Evolutionary conservation across 768 basidiomycete species (phyloP), one percentile per base, ranked within the genome.

Genomic region (Tylopilus rubrobrunneus): DNA sequence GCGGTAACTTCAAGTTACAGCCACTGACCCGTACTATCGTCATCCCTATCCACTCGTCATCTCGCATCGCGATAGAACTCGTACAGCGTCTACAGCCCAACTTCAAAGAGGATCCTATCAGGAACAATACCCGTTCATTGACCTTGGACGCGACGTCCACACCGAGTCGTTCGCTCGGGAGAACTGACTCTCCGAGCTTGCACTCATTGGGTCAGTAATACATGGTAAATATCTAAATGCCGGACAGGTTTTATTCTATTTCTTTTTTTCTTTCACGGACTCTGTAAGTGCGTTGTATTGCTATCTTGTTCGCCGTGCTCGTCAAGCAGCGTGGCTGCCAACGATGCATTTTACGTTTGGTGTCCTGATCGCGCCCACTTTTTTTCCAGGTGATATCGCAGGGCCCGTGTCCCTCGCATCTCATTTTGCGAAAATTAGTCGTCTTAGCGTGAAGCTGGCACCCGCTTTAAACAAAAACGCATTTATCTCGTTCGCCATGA

Each of bases 291-390:
- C 39, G 14, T 36, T 45, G 39, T 45, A 31, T 15, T 11, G 33
- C 34, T 25, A 48, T 49, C 52, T 48, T 33, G 37, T 44, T 43
- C 15, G 37, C 43, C 14, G 41, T 37, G 41, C 23, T 56, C 45
- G 49, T 57, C 49, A 41, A 37, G 53, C 56, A 54, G 57, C 56
- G 51, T 63, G 66, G 39, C 25, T 50, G 15, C 55, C 66, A 62
- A 63, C 58, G 51, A 56, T 40, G 28, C 58, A 54, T 15, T 58
- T 66, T 66, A 66, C 65, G 65, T 66, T 14, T 68, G 15, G 34
- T 33, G 37, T 57, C 55, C 45, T 61, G 49, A 62, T 62, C 40
- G 31, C 40, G 47, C 28, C 45, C 45, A 10, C 9, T 43, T 53
- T 19, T 63, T 45, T 48, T 10, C 52, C 48, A 56, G 62, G 57